These are phyloP conservation scores for Termitomyces eurrhizus DNA, from an alignment of 768 basidiomycete genomes.

Conservation along the genomic window DNA sequence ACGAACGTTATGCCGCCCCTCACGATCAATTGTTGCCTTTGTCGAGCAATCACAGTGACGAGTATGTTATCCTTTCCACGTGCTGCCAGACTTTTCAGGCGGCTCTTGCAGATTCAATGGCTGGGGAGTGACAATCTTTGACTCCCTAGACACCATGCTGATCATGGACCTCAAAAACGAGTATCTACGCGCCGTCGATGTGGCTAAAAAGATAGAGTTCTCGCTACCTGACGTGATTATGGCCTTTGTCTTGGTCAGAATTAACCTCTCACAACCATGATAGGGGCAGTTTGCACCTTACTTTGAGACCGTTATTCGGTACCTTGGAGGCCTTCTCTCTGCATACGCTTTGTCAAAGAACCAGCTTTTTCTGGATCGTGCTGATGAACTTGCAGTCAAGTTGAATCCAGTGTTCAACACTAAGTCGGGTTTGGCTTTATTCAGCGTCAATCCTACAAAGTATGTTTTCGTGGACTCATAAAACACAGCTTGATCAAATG, in stretches of 20 bases:
- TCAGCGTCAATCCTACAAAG: slow-evolving; percentile 63
- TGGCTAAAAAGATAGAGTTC: slow-evolving; percentile 49
- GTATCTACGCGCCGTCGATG: slow-evolving; percentile 58
- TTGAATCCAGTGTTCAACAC: slow-evolving; percentile 74
- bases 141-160: slow-evolving; percentile 83
- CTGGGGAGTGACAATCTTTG: slow-evolving; percentile 75
- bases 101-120: slow-evolving; percentile 59
- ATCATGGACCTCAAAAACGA: slow-evolving; percentile 75
- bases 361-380: slow-evolving; percentile 55
- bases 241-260: not conserved
- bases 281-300: slow-evolving; percentile 44
- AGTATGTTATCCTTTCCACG: slow-evolving; percentile 34
- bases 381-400: slow-evolving; percentile 73
- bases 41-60: slow-evolving; percentile 40
- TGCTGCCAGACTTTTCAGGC: not conserved
- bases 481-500: not conserved
- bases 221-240: slow-evolving; percentile 36
- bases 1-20: slow-evolving; percentile 56
- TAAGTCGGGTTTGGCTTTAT: slow-evolving; percentile 66
- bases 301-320: slow-evolving; percentile 87
- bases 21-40: slow-evolving; percentile 62
- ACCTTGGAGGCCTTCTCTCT: slow-evolving; percentile 84
- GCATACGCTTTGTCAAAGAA: slow-evolving; percentile 76
- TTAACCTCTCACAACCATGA: not conserved
- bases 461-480: slow-evolving; percentile 23